Percentiles rank a stretch among this genome's conserved stretches.
phyloP scores from a whole-genome alignment of 2,329 filamentous ascomycete genomes.

The Nannizzia gypsea region DNA sequence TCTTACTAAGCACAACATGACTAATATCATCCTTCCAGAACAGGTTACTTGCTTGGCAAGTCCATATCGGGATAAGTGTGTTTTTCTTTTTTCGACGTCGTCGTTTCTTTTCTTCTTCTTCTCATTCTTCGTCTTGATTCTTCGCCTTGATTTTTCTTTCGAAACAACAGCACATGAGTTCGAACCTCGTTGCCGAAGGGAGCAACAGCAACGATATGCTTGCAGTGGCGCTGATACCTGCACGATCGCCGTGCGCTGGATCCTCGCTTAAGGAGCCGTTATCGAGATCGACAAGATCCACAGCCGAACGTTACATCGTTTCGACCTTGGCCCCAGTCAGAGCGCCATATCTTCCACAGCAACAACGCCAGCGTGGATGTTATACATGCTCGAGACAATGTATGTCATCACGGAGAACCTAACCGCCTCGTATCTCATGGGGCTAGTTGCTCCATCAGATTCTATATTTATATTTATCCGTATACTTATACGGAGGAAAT shows the following conservation, averaged over 20 bases:
- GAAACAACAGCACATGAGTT: neutral
- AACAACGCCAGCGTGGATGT: neutral
- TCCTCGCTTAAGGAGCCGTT: conserved; percentile 2
- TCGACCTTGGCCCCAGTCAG: neutral
- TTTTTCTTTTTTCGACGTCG: neutral
- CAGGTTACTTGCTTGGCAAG: neutral
- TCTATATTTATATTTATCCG: neutral
- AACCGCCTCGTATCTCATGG: conserved; percentile 1
- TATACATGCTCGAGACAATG: conserved; percentile 1
- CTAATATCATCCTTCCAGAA: neutral
- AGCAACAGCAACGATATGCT: neutral
- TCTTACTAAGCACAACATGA: neutral
- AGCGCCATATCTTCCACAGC: neutral
- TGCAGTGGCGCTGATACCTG: conserved; percentile 2
- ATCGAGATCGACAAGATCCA: conserved; percentile 3
- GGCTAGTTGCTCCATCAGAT: neutral
- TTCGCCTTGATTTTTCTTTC: neutral
- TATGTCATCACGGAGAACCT: conserved; percentile 2
- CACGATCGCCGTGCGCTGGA: conserved; percentile 1
- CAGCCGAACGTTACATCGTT: conserved; percentile 3
- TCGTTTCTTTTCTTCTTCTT: neutral
- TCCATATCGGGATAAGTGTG: neutral
- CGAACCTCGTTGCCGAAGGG: neutral
- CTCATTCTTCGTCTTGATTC: neutral
- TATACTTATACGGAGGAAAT: neutral